Conservation (phyloP, 208 protist species). For the Tetramitus jugosus region DNA sequence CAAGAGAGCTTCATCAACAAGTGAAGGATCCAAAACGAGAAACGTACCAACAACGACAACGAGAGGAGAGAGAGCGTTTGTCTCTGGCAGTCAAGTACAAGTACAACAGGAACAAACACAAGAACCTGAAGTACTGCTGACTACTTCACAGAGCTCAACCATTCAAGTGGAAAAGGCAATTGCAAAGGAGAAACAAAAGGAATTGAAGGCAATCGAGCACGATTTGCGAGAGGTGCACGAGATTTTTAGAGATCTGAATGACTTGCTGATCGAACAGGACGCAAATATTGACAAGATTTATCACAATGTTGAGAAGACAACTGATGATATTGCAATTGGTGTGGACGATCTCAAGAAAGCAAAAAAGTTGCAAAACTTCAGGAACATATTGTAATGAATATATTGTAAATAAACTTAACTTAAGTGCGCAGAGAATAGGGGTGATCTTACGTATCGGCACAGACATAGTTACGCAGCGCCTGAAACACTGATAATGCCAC, state of each 20-base stretch:
- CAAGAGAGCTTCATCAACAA: background rate
- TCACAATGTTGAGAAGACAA: background rate
- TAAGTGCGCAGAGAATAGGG: no score
- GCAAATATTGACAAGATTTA: background rate
- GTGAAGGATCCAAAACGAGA: background rate
- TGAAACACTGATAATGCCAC: no score
- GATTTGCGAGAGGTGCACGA: background rate
- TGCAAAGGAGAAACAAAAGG: background rate
- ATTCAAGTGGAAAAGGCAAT: background rate
- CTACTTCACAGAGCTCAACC: background rate
- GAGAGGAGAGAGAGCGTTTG: background rate
- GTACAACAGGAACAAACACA: slow-evolving; percentile 13
- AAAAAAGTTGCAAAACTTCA: background rate
- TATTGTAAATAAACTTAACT: no score
- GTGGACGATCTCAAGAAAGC: background rate
- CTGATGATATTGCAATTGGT: background rate
- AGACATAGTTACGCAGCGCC: no score
- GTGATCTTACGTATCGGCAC: no score
- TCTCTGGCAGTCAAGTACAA: background rate
- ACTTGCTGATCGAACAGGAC: background rate
- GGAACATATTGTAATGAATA: no score
- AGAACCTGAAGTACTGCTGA: background rate
- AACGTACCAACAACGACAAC: no score
- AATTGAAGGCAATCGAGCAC: background rate
- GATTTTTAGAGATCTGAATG: background rate